A percentile compares a stretch with the other conserved stretches of the same genome.
Conservation (phyloP, 306 rosid genomes). For the Dryas octopetala region DNA sequence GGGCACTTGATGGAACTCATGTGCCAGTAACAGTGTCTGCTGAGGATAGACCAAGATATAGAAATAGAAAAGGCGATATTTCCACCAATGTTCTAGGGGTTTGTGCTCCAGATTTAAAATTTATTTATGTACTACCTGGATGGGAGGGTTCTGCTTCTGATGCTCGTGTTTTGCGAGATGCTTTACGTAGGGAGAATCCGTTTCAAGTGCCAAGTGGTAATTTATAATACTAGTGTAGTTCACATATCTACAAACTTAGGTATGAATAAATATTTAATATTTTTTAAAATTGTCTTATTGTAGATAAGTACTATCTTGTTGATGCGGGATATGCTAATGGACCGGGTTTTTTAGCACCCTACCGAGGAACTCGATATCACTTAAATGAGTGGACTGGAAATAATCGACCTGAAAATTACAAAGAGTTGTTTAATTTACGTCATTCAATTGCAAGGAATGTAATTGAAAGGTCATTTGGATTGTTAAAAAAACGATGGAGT, state of each 20-base stretch:
- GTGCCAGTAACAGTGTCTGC: not conserved
- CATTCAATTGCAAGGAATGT: conserved; percentile 1
- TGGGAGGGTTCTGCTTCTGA: not conserved
- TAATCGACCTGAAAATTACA: not conserved
- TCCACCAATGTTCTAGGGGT: not conserved
- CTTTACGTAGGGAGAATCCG: not conserved
- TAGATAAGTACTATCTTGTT: not conserved
- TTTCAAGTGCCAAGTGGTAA: not conserved
- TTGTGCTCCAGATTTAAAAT: not conserved
- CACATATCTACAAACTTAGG: not conserved
- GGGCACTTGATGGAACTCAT: not conserved
- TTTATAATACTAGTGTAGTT: not conserved
- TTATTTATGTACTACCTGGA: not conserved
- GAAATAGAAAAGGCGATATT: not conserved
- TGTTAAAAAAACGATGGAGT: not conserved
- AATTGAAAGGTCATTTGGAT: conserved; percentile 1
- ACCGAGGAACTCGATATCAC: not conserved
- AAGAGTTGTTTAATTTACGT: not conserved
- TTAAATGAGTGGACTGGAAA: not conserved
- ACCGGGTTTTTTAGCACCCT: not conserved
- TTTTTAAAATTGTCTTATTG: not conserved
- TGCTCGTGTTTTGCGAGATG: not conserved
- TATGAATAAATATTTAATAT: not conserved
- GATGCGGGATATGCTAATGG: not conserved
- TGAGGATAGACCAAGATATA: not conserved